A percentile compares a stretch with the other conserved stretches of the same genome.
phyloP scores from a whole-genome alignment of 495 filamentous ascomycete species.

The Aspergillus sclerotiicarbonarius region DNA sequence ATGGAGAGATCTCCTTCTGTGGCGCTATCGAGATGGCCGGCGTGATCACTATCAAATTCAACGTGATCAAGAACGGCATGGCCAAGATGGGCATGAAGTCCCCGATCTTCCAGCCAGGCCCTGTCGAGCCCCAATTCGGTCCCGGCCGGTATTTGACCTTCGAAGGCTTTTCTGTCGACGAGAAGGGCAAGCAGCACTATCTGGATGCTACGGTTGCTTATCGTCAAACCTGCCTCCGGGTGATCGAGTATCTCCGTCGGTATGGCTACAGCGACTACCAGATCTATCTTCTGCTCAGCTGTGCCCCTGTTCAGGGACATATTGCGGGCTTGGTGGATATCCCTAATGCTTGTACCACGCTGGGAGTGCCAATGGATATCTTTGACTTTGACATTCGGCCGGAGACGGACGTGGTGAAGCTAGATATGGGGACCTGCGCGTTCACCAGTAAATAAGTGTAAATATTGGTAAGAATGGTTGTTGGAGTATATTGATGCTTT shows the following conservation, averaged over 20 bases:
- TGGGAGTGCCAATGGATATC: constrained; percentile 91
- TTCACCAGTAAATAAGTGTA: constrained; percentile 54
- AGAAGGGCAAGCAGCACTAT: constrained; percentile 89
- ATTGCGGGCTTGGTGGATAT: constrained; percentile 94
- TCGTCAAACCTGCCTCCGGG: constrained; percentile 75
- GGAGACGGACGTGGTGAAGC: constrained; percentile 55
- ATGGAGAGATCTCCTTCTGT: constrained; percentile 94
- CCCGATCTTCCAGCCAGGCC: constrained; percentile 86
- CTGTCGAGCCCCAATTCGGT: constrained; percentile 88
- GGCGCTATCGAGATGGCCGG: constrained; percentile 98
- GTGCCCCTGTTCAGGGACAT: constrained; percentile 89
- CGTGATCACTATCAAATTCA: constrained; percentile 87
- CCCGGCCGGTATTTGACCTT: constrained; percentile 86
- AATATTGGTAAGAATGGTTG: background rate
- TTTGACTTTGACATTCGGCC: constrained; percentile 93
- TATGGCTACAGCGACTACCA: constrained; percentile 82
- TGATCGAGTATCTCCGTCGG: constrained; percentile 82
- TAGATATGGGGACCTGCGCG: constrained; percentile 77
- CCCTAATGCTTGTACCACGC: constrained; percentile 80
- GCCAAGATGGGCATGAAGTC: constrained; percentile 74
- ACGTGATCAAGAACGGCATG: constrained; percentile 82
- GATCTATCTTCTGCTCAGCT: constrained; percentile 84
- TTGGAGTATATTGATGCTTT: background rate
- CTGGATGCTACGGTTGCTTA: constrained; percentile 93
- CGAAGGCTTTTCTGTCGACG: constrained; percentile 92